phyloP scores from a whole-genome alignment of 164 flowering plant species.

The Nelumbo lutea region DNA sequence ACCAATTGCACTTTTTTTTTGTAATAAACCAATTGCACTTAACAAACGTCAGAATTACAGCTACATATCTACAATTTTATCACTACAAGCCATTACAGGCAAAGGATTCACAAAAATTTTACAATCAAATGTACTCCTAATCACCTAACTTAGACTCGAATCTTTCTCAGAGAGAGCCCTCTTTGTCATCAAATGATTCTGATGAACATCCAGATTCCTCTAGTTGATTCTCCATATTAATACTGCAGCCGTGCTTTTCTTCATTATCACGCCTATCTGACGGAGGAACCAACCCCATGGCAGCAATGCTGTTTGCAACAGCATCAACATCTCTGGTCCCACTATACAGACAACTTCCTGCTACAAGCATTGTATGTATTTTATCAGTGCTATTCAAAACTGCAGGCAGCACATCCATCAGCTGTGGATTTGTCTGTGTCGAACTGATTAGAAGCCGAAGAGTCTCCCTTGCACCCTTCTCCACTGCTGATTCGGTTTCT shows the following conservation, averaged over 20 bases:
- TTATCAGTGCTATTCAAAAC: conserved; percentile 31
- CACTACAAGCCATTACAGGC: neutral
- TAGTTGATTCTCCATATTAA: neutral
- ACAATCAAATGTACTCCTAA: too few species aligned
- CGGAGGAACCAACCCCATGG: conserved; percentile 36
- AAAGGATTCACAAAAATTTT: neutral
- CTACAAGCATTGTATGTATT: conserved; percentile 24
- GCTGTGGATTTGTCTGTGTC: conserved; percentile 38
- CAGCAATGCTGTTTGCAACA: conserved; percentile 37
- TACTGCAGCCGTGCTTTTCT: neutral
- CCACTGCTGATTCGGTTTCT: conserved; percentile 55
- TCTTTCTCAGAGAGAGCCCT: neutral
- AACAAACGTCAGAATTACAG: neutral
- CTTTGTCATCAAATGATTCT: neutral
- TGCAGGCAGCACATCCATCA: conserved; percentile 47
- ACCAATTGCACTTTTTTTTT: too few species aligned
- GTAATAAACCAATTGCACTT: neutral
- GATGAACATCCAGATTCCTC: neutral
- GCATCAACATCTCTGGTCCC: conserved; percentile 42
- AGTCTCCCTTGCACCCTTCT: conserved; percentile 86
- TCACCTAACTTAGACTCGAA: too few species aligned
- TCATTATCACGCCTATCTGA: neutral
- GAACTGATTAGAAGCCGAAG: conserved; percentile 70
- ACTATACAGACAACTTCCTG: conserved; percentile 57
- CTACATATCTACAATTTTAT: neutral